A percentile compares a stretch with the other conserved stretches of the same genome.
Conservation (phyloP, 192 early-diverging fungal species). For the Oehlia diaphana region DNA sequence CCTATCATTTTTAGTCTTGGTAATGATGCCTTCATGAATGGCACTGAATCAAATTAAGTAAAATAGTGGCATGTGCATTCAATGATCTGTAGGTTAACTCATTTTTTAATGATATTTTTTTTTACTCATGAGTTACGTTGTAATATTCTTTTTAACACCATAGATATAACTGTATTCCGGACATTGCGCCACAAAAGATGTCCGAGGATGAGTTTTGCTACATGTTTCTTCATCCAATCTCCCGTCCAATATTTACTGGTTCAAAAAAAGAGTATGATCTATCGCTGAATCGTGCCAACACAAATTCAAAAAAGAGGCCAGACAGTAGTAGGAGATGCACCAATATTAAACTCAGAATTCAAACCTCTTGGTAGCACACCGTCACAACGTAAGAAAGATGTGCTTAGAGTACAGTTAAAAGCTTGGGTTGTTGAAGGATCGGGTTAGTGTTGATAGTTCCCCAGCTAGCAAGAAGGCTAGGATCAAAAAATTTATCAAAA, state of each 20-base stretch:
- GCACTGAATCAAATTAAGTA: constrained; percentile 27
- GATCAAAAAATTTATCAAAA: too few species aligned
- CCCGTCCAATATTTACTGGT: constrained; percentile 22
- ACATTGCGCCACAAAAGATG: constrained; percentile 36
- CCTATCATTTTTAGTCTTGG: constrained; percentile 27
- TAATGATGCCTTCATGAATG: constrained; percentile 30
- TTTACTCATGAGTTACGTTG: constrained; percentile 15
- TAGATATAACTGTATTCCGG: constrained; percentile 33
- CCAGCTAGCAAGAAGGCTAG: too few species aligned
- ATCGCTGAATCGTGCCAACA: constrained; percentile 24
- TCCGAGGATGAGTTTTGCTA: too few species aligned
- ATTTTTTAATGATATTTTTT: neutral
- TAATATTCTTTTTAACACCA: constrained; percentile 25
- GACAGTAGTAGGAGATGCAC: constrained; percentile 19
- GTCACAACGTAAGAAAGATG: constrained; percentile 28
- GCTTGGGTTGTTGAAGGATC: too few species aligned
- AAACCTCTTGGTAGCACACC: constrained; percentile 29
- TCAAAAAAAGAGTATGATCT: constrained; percentile 16
- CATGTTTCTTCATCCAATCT: constrained; percentile 33
- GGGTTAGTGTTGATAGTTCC: too few species aligned
- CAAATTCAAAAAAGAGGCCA: constrained; percentile 28
- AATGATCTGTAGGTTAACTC: constrained; percentile 31
- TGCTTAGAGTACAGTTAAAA: constrained; percentile 30
- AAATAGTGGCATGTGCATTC: constrained; percentile 25
- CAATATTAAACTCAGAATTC: constrained; percentile 31